Conservation (phyloP, 352 stramenopile genomes). For the Plasmopara muralis region DNA sequence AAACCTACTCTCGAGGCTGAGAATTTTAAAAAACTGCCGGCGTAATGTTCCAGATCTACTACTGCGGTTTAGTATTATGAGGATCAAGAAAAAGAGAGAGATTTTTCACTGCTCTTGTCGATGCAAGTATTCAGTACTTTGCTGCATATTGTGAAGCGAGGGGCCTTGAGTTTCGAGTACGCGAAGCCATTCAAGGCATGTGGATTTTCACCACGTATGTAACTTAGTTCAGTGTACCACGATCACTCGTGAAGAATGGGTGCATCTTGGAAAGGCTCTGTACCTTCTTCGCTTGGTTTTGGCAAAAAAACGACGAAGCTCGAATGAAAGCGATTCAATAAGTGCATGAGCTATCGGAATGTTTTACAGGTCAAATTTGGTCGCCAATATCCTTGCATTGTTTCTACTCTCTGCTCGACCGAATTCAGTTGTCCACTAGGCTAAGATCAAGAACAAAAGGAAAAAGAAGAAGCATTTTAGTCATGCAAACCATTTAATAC, state of each 20-base stretch:
- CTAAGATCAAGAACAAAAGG: neutral
- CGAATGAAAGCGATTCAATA: constrained; percentile 7
- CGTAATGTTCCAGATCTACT: too few relatives aligned
- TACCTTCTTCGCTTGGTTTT: constrained; percentile 9
- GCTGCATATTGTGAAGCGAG: neutral
- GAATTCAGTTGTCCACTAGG: constrained; percentile 1
- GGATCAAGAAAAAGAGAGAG: too few relatives aligned
- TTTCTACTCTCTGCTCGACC: constrained; percentile 8
- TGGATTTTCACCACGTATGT: neutral
- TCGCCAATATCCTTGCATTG: constrained; percentile 2
- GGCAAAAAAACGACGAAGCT: neutral
- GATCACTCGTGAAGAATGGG: constrained; percentile 8
- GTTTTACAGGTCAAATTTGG: constrained; percentile 4
- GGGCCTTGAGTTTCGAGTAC: neutral
- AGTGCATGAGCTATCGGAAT: constrained; percentile 2
- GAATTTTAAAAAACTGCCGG: too few relatives aligned
- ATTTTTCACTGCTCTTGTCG: too few relatives aligned
- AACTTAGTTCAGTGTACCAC: neutral
- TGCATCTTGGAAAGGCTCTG: constrained; percentile 10
- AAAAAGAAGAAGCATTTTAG: constrained; percentile 1
- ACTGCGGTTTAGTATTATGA: too few relatives aligned
- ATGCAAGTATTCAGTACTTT: constrained; percentile 7
- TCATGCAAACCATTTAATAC: neutral
- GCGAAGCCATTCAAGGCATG: neutral
- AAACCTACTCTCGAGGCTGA: too few relatives aligned